Evolutionary conservation across 1,284 basidiomycete genomes (phyloP).

Genomic region (Grifola frondosa): DNA sequence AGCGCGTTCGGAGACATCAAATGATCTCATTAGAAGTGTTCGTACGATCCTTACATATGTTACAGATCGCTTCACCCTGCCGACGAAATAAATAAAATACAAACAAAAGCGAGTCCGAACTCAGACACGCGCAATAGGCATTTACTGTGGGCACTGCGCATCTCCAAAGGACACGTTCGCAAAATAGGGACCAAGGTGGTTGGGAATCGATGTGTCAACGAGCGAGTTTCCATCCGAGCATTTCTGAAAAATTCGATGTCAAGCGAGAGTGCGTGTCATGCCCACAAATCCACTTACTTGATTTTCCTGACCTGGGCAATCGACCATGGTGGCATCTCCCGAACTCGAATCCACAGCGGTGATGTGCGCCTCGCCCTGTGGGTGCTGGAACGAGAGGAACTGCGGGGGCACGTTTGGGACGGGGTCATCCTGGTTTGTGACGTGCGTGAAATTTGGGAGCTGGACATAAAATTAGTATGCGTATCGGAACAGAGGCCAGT

Average conservation of each 20-base stretch:
- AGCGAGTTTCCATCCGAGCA: slow-evolving; percentile 28
- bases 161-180: slow-evolving; percentile 28
- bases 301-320: slow-evolving; percentile 34
- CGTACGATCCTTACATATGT: no score
- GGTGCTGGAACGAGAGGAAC: slow-evolving; percentile 34
- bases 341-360: slow-evolving; percentile 16
- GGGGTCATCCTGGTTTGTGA: slow-evolving; percentile 38
- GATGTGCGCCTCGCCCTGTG: slow-evolving; percentile 37
- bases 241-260: slow-evolving; percentile 14
- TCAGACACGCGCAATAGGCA: neutral
- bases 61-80: no score
- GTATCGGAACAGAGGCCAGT: neutral
- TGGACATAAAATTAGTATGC: slow-evolving; percentile 1
- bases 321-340: slow-evolving; percentile 23
- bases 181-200: slow-evolving; percentile 32
- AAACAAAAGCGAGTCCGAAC: neutral
- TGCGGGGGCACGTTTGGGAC: slow-evolving; percentile 37
- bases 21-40: no score
- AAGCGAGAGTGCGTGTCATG: neutral
- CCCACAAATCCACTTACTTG: slow-evolving; percentile 9
- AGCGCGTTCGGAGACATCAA: no score
- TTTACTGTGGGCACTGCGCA: slow-evolving; percentile 21
- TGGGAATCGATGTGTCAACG: slow-evolving; percentile 20
- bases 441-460: slow-evolving; percentile 30
- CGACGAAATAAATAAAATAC: neutral